Evolutionary conservation across 164 flowering plant species (phyloP), one percentile per base, ranked within the genome.

Genomic region (Chloranthus sessilifolius): DNA sequence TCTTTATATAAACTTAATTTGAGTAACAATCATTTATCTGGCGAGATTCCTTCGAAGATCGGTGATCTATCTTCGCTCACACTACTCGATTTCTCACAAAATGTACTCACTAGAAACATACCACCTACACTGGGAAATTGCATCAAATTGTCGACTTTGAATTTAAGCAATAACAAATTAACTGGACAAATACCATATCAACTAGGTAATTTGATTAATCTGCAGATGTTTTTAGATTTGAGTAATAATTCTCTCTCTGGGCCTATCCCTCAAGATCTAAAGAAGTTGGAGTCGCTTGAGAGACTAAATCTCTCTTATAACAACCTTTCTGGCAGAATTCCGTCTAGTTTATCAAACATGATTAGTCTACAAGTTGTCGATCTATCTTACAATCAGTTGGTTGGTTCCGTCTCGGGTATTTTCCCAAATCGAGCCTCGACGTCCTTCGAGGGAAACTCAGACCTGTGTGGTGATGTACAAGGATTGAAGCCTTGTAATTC

Each of bases 241-340:
- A 73, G 84, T 64, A 53, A 59, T 65, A 83, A 83, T 54, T 30
- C 16, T 8, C 22, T 51, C 4, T 6, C 43, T 14, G 84, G 88
- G 5, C 39, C 43, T 10, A 77, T 79, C 35, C 82, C 88, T 15
- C 3, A 25, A 0, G 66, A 73, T 47, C 65, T 82, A 0, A 72
- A 77, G 2, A 73, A 76, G 55, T 58, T 79, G 37, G 20, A 14
- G 1, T 11, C 17, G 0, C 26, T 82, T 58, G 72, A 68, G 62
- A 14, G 54, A 29, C 50, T 83, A 28, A 82, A 85, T 48, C 72
- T 81, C 14, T 79, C 85, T 59, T 47, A 66, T 56, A 85, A 85
- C 59, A 60, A 52, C 1, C 61, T 85, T 6, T 58, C 75, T 2
- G 86, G 88, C 39, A 1, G 43, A 11, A 74, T 85, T 1, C 88